phyloP scores from a whole-genome alignment of 2,329 filamentous ascomycete species.

The Ophidiomyces ophidiicola region DNA sequence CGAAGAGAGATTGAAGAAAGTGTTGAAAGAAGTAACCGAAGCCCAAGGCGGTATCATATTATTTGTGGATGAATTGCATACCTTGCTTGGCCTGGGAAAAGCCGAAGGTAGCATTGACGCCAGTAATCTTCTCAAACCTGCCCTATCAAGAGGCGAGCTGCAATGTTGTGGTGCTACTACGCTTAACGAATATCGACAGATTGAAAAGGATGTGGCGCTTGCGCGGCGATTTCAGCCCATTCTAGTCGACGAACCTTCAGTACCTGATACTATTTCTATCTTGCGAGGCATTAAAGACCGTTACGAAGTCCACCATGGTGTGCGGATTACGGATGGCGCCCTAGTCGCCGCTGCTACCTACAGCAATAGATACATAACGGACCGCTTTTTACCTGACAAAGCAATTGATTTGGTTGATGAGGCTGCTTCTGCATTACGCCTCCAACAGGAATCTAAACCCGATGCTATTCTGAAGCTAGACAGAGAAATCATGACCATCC shows the following conservation, averaged over 20 bases:
- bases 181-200: slow-evolving; percentile 76
- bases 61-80: slow-evolving; percentile 92
- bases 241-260: slow-evolving; percentile 77
- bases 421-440: slow-evolving; percentile 73
- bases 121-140: slow-evolving; percentile 86
- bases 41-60: slow-evolving; percentile 82
- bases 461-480: slow-evolving; percentile 88
- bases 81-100: slow-evolving; percentile 80
- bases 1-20: slow-evolving; percentile 82
- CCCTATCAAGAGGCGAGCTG: slow-evolving; percentile 79
- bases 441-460: slow-evolving; percentile 94
- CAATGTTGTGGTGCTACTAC: slow-evolving; percentile 96
- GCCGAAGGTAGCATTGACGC: slow-evolving; percentile 94
- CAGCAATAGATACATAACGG: slow-evolving; percentile 92
- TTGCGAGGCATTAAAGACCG: slow-evolving; percentile 92
- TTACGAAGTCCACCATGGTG: slow-evolving; percentile 94
- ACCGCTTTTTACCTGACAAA: slow-evolving; percentile 91
- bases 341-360: slow-evolving; percentile 84
- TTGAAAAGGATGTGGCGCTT: slow-evolving; percentile 91
- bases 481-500: slow-evolving; percentile 91
- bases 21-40: slow-evolving; percentile 81
- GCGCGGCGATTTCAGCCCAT: slow-evolving; percentile 92
- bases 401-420: slow-evolving; percentile 96
- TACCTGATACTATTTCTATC: slow-evolving; percentile 89
- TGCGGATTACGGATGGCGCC: slow-evolving; percentile 83